Conservation (phyloP, 106 monocot species). For the Hemerocallis citrina region DNA sequence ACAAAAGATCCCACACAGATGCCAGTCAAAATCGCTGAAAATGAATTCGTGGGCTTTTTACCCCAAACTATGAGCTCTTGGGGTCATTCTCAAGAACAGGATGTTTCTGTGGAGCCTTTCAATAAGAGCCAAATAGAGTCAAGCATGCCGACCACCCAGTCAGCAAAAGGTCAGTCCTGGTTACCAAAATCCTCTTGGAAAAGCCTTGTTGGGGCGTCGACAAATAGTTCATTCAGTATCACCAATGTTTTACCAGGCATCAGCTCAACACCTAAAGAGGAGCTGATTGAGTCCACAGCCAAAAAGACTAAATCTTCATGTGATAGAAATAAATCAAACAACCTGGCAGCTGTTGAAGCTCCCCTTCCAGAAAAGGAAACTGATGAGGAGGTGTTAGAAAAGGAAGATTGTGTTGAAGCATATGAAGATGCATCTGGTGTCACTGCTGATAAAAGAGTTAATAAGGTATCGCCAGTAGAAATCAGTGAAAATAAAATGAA, state of each 20-base stretch:
- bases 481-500: no score
- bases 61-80: constrained; percentile 2
- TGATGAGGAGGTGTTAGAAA: neutral
- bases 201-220: constrained; percentile 43
- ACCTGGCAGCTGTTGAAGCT: neutral
- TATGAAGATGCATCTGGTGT: neutral
- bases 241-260: constrained; percentile 24
- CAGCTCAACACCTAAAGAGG: no score
- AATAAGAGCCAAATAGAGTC: no score
- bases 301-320: no score
- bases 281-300: no score
- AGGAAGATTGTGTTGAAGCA: neutral
- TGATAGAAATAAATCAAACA: no score
- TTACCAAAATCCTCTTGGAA: constrained; percentile 42
- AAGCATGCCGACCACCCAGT: no score
- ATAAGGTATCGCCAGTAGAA: no score
- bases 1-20: constrained; percentile 6
- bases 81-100: constrained; percentile 2
- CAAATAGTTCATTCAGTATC: constrained; percentile 35
- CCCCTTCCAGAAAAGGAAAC: neutral
- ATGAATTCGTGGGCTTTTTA: constrained; percentile 11
- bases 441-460: no score
- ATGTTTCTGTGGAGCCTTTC: neutral
- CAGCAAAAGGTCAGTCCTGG: neutral
- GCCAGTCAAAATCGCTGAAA: constrained; percentile 5